Evolutionary conservation across 192 early-diverging fungal genomes (phyloP), one percentile per base, ranked within the genome.

Genomic region (Phycomyces nitens): DNA sequence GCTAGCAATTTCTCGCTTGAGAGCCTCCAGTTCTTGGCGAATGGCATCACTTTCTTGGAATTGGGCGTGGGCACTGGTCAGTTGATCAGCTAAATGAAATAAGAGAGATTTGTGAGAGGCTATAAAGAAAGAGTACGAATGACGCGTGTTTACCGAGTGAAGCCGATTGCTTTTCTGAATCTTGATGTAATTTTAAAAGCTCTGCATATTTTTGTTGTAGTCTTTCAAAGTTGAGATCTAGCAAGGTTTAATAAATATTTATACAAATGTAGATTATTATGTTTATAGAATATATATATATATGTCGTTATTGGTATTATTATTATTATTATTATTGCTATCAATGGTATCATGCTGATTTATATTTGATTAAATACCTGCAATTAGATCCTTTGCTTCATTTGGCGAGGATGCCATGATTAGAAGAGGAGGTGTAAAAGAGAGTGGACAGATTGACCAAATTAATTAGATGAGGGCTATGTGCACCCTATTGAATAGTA

Each of bases 391-490:
- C 12, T n/a, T 47, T 47, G 44, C 44, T 47, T 47, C 44, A 47
- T 18, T 47, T n/a, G 44, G 44, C 15, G 44, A n/a, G 44, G 44
- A 47, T 7, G 44, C 44, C 44, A 47, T 47, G 44, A 47, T 47
- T n/a, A n/a, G 18, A 47, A 18, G 18, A 47, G 11, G 11, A 18
- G 44, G 44, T 34, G 29, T 34, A 34, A 34, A 34, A 34, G 7
- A 34, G 7, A 7, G 29, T 34, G 29, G 7, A 34, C 29, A n/a
- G 29, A 34, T 34, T 34, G 3, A 7, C 29, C 29, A 7, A 34
- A 34, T 34, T 34, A 34, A 34, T 34, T n/a, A n/a, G n/a, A n/a
- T n/a, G n/a, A n/a, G n/a, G n/a, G n/a, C n/a, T n/a, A n/a, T n/a
- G n/a, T n/a, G n/a, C n/a, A n/a, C n/a, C n/a, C n/a, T n/a, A n/a